phyloP scores from a whole-genome alignment of 768 basidiomycete genomes.

The Lentinula sp. region DNA sequence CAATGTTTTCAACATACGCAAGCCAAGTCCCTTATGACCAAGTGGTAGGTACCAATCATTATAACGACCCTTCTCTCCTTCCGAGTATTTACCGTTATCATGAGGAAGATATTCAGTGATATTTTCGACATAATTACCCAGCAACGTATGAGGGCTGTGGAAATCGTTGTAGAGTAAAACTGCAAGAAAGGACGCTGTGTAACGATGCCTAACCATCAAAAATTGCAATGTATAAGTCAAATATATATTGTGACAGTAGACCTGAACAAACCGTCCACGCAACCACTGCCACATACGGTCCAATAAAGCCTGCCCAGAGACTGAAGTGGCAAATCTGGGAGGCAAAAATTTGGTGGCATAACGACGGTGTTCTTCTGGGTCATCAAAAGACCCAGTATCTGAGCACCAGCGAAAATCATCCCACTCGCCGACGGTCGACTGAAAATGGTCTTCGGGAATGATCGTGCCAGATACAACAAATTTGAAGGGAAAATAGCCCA shows the following conservation, averaged over 20 bases:
- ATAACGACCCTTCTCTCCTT: neutral
- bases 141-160: neutral
- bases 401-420: constrained; percentile 7
- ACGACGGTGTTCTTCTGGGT: neutral
- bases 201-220: neutral
- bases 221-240: neutral
- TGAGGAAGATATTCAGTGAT: neutral
- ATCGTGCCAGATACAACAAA: constrained; percentile 1
- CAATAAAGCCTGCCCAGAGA: neutral
- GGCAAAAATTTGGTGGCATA: constrained; percentile 7
- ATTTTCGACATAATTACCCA: neutral
- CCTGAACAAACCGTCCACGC: constrained; percentile 5
- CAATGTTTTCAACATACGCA: neutral
- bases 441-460: constrained; percentile 1
- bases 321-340: neutral
- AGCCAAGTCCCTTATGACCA: neutral
- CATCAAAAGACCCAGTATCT: constrained; percentile 6
- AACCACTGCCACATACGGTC: constrained; percentile 11
- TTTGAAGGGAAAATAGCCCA: neutral
- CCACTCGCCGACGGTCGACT: neutral
- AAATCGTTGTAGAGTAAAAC: neutral
- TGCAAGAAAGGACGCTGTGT: neutral
- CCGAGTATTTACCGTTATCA: neutral
- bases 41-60: neutral
- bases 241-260: neutral